A percentile compares a stretch with the other conserved stretches of the same genome.
These are phyloP conservation scores for Acorus gramineus DNA, from an alignment of 106 monocot genomes.

Conservation along the genomic window DNA sequence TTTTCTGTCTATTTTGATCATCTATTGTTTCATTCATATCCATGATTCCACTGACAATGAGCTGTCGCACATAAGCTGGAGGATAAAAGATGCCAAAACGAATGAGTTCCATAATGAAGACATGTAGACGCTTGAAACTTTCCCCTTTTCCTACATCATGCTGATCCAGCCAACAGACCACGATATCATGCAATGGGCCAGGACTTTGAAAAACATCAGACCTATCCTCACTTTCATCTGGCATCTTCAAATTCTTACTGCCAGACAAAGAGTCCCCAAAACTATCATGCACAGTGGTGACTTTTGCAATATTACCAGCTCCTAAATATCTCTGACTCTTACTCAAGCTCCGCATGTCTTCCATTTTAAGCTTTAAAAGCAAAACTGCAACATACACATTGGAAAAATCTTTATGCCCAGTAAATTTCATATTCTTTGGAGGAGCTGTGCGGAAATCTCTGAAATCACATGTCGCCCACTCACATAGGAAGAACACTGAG, in stretches of 20 bases:
- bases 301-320: constrained; percentile 2
- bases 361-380: constrained; percentile 73
- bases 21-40: constrained; percentile 39
- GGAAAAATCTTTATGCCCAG: constrained; percentile 75
- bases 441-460: constrained; percentile 48
- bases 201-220: constrained; percentile 61
- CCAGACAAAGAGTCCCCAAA: constrained; percentile 21
- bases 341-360: constrained; percentile 29
- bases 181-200: constrained; percentile 84
- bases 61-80: constrained; percentile 86
- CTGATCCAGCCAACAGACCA: constrained; percentile 95
- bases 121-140: constrained; percentile 58
- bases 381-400: constrained; percentile 69
- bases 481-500: constrained; percentile 80
- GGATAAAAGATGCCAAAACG: constrained; percentile 81
- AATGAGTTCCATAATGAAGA: constrained; percentile 73
- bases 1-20: constrained; percentile 53
- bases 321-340: constrained; percentile 12
- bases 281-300: constrained; percentile 30
- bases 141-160: constrained; percentile 63
- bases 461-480: constrained; percentile 97
- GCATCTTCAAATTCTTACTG: constrained; percentile 16
- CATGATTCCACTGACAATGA: constrained; percentile 91
- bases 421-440: constrained; percentile 43
- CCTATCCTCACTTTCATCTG: constrained; percentile 17